phyloP scores from a whole-genome alignment of 345 rosid species.

The Pugionium dolabratum region DNA sequence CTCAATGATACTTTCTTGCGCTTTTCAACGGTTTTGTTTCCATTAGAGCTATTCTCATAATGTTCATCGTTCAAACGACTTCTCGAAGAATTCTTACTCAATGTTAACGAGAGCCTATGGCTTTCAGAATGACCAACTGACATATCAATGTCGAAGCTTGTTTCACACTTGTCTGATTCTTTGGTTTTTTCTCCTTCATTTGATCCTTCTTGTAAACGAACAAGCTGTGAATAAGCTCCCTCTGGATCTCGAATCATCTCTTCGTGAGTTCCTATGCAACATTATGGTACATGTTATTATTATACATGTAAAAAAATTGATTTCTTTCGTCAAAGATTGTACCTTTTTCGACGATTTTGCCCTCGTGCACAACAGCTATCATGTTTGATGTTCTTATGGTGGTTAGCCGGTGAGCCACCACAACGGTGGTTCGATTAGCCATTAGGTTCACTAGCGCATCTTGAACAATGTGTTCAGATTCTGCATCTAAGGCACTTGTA shows the following conservation, averaged over 20 bases:
- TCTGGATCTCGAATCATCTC: constrained; percentile 62
- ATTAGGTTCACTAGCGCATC: constrained; percentile 69
- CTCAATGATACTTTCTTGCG: constrained; percentile 53
- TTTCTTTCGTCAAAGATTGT: not conserved
- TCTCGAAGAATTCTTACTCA: constrained; percentile 38
- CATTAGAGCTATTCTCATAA: too few relatives aligned
- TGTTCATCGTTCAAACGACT: constrained; percentile 1
- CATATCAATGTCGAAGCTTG: constrained; percentile 22
- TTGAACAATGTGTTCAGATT: constrained; percentile 80
- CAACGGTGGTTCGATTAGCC: constrained; percentile 69
- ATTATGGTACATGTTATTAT: not conserved
- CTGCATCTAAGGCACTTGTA: constrained; percentile 83
- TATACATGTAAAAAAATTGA: not conserved
- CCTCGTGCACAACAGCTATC: constrained; percentile 74
- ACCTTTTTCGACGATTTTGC: constrained; percentile 86
- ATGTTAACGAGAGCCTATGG: constrained; percentile 31
- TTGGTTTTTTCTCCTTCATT: constrained; percentile 38
- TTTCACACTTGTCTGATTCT: constrained; percentile 27
- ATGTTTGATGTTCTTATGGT: constrained; percentile 71
- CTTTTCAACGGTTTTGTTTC: constrained; percentile 17
- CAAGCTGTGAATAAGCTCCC: constrained; percentile 74
- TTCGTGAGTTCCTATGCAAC: constrained; percentile 53
- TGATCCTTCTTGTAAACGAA: constrained; percentile 72
- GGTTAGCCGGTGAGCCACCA: constrained; percentile 86
- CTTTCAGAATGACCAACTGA: constrained; percentile 19